Evolutionary conservation across 208 protist genomes (phyloP).

Genomic region (Naegleria lovaniensis): DNA sequence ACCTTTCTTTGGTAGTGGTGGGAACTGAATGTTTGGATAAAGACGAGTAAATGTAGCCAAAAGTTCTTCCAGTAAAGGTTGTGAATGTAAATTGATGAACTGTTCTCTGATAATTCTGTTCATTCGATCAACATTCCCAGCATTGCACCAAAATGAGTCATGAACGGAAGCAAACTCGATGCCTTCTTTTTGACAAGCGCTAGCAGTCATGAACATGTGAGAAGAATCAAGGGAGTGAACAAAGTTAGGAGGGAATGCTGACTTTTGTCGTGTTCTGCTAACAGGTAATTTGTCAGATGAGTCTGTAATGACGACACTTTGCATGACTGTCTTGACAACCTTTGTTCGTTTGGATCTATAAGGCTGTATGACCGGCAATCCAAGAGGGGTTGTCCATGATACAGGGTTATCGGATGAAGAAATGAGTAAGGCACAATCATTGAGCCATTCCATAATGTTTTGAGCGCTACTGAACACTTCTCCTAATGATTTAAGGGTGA

Average conservation of each 20-base stretch:
- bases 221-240: constrained; percentile 97
- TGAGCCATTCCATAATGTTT: constrained; percentile 61
- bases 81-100: constrained; percentile 88
- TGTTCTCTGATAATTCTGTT: constrained; percentile 82
- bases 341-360: constrained; percentile 54
- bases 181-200: constrained; percentile 72
- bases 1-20: constrained; percentile 39
- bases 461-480: constrained; percentile 53
- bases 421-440: constrained; percentile 58
- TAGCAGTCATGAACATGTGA: constrained; percentile 93
- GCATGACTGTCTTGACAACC: not conserved
- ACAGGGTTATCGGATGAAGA: constrained; percentile 70
- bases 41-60: constrained; percentile 32
- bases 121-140: constrained; percentile 78
- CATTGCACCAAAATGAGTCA: constrained; percentile 97
- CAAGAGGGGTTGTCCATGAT: constrained; percentile 88
- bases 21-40: constrained; percentile 44
- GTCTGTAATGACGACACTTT: not conserved
- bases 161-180: constrained; percentile 90
- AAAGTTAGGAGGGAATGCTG: constrained; percentile 95
- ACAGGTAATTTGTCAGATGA: constrained; percentile 31
- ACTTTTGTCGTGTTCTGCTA: constrained; percentile 40
- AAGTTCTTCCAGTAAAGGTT: constrained; percentile 51
- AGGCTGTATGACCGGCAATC: constrained; percentile 91
- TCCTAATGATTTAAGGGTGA: constrained; percentile 47